Conservation (phyloP, 257 asterid genomes). For the Catharanthus roseus region DNA sequence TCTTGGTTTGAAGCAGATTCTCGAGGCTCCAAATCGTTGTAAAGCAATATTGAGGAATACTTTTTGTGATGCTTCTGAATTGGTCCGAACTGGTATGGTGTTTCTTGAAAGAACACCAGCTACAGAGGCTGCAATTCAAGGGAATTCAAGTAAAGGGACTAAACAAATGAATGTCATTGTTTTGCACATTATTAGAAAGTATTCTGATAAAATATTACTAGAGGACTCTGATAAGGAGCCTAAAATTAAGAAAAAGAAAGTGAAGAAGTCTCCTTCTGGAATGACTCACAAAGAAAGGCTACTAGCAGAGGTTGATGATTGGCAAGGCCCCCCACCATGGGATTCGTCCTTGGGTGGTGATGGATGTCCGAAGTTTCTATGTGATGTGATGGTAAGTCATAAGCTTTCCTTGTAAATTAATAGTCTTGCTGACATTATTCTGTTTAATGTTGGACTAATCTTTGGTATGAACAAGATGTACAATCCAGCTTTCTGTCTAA, state of each 20-base stretch:
- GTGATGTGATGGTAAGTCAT: slow-evolving; percentile 80
- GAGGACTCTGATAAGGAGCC: slow-evolving; percentile 75
- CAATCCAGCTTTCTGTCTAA: not conserved
- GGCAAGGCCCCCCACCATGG: slow-evolving; percentile 91
- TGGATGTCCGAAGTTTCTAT: slow-evolving; percentile 82
- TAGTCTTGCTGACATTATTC: slow-evolving; percentile 2
- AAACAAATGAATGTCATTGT: slow-evolving; percentile 38
- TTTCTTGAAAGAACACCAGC: slow-evolving; percentile 26
- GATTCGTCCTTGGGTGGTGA: slow-evolving; percentile 73
- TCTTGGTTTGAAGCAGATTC: slow-evolving; percentile 63
- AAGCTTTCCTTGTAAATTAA: slow-evolving; percentile 1
- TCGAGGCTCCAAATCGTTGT: slow-evolving; percentile 36
- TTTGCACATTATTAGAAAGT: slow-evolving; percentile 42
- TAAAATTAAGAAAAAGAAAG: slow-evolving; percentile 52
- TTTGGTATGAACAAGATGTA: not conserved
- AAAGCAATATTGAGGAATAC: slow-evolving; percentile 40
- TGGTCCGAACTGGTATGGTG: slow-evolving; percentile 41
- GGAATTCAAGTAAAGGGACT: slow-evolving; percentile 17
- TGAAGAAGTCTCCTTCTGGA: slow-evolving; percentile 42
- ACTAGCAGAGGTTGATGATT: slow-evolving; percentile 40
- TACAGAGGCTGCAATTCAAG: slow-evolving; percentile 30
- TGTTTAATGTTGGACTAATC: not conserved
- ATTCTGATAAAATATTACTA: slow-evolving; percentile 65
- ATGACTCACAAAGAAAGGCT: slow-evolving; percentile 31
- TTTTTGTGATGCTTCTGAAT: slow-evolving; percentile 49